Evolutionary conservation across 116 monocot genomes (phyloP).

Genomic region (Posidonia oceanica): DNA sequence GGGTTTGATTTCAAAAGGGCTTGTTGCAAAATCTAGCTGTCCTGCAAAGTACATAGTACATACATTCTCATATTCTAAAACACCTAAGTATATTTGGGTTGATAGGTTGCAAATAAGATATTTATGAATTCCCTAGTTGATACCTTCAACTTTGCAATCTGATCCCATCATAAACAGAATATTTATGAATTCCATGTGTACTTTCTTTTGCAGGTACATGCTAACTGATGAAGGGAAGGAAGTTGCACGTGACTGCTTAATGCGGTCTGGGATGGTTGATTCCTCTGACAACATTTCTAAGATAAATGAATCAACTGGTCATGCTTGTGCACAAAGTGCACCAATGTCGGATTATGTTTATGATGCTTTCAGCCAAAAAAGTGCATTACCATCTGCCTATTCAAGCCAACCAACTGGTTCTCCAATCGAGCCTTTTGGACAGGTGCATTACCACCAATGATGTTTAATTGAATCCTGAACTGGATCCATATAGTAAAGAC

Average conservation of each 20-base stretch:
- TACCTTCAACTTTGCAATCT: neutral
- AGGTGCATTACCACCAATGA: neutral
- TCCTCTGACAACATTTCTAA: constrained; percentile 6
- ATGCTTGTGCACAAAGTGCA: constrained; percentile 8
- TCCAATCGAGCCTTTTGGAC: neutral
- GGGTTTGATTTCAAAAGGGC: constrained; percentile 62
- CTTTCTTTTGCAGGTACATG: constrained; percentile 51
- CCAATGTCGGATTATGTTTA: constrained; percentile 8
- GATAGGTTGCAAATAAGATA: neutral
- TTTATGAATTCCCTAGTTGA: neutral
- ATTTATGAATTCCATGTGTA: neutral
- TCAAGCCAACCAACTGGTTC: constrained; percentile 10
- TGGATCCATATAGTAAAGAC: too few species aligned
- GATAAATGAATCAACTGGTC: constrained; percentile 14
- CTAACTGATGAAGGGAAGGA: constrained; percentile 80
- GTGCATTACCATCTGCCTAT: constrained; percentile 2
- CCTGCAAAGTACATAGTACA: constrained; percentile 63
- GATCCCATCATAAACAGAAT: neutral
- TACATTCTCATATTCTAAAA: neutral
- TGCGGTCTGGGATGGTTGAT: constrained; percentile 62
- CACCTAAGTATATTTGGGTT: too few species aligned
- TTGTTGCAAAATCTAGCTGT: constrained; percentile 77
- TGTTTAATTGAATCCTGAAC: too few species aligned
- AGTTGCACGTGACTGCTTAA: constrained; percentile 67
- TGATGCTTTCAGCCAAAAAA: constrained; percentile 16